Percentiles rank a stretch among this genome's conserved stretches.
These are phyloP conservation scores for Mitragyna speciosa DNA, from an alignment of 257 asterid genomes.

Conservation along the genomic window DNA sequence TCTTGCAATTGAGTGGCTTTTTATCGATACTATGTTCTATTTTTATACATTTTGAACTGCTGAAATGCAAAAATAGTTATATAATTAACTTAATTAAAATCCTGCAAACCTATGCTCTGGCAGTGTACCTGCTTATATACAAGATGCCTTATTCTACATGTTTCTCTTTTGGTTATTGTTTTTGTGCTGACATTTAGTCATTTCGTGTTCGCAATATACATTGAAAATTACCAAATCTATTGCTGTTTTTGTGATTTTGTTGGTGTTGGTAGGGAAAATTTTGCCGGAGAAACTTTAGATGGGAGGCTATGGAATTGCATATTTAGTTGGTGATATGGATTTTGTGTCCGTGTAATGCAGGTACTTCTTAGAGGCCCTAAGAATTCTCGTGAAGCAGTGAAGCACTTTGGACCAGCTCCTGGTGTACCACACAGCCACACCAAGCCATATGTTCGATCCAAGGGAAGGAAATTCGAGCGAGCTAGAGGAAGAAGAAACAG, in stretches of 20 bases:
- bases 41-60: background rate
- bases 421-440: slow-evolving; percentile 99
- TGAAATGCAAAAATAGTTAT: background rate
- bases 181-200: background rate
- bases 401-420: slow-evolving; percentile 99
- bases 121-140: background rate
- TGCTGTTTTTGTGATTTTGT: background rate
- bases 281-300: background rate
- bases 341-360: slow-evolving; percentile 37
- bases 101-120: background rate
- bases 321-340: background rate
- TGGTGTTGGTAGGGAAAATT: too few species aligned
- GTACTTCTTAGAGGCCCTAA: slow-evolving; percentile 83
- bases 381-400: slow-evolving; percentile 93
- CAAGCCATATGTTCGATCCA: slow-evolving; percentile 86
- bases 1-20: background rate
- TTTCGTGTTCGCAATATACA: background rate
- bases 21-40: background rate
- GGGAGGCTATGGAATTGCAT: too few species aligned
- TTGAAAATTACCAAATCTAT: background rate
- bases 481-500: slow-evolving; percentile 89
- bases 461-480: slow-evolving; percentile 90
- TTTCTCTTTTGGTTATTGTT: background rate
- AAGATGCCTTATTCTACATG: background rate
- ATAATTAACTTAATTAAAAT: background rate